Conservation (phyloP, 2,329 filamentous ascomycete species). For the Colletotrichum destructivum region DNA sequence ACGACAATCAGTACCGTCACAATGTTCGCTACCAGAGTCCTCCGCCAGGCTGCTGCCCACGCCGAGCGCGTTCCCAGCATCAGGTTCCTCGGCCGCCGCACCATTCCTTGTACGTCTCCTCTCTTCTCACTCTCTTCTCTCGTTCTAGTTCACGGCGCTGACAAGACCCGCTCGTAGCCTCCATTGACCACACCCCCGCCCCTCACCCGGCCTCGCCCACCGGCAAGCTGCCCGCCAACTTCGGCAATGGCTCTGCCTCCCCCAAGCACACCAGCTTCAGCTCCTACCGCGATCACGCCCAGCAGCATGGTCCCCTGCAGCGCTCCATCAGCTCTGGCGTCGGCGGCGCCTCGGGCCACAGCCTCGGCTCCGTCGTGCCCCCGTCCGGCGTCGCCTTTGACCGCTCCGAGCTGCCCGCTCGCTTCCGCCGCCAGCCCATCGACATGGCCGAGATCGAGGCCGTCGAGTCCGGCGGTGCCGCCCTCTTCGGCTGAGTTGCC, state of each 20-base stretch:
- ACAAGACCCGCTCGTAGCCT: conserved; percentile 63
- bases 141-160: conserved; percentile 36
- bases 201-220: conserved; percentile 81
- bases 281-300: conserved; percentile 82
- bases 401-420: conserved; percentile 85
- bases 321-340: conserved; percentile 67
- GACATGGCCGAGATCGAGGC: conserved; percentile 92
- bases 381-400: conserved; percentile 87
- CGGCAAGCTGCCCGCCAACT: conserved; percentile 72
- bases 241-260: conserved; percentile 54
- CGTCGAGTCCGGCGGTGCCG: conserved; percentile 91
- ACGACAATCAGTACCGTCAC: conserved; percentile 15
- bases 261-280: conserved; percentile 76
- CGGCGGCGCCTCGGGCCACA: conserved; percentile 76
- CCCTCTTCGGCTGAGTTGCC: conserved; percentile 61
- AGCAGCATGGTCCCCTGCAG: conserved; percentile 83
- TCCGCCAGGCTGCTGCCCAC: conserved; percentile 72
- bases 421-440: conserved; percentile 85
- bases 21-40: conserved; percentile 71
- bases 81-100: conserved; percentile 73
- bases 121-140: neutral
- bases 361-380: conserved; percentile 81
- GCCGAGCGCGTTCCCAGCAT: conserved; percentile 74
- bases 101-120: conserved; percentile 67
- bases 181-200: conserved; percentile 80